Evolutionary conservation across 179 eudicot species (phyloP).

Genomic region (Actinidia chinensis): DNA sequence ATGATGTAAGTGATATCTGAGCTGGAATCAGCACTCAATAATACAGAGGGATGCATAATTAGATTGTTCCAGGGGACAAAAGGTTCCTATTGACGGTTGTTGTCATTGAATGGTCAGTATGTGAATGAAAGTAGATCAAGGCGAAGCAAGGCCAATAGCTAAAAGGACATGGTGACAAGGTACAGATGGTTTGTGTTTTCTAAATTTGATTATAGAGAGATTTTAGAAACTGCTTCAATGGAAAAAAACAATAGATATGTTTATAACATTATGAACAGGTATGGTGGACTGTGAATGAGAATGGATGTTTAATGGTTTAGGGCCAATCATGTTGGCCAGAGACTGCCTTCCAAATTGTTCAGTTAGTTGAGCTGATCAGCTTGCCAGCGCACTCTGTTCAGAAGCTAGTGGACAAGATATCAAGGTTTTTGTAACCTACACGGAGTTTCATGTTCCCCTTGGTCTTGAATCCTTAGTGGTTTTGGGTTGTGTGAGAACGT

Average conservation of each 20-base stretch:
- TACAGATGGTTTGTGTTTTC: slow-evolving; percentile 22
- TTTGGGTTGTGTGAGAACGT: background rate
- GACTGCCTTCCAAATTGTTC: slow-evolving; percentile 95
- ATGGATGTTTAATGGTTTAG: slow-evolving; percentile 75
- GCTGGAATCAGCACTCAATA: slow-evolving; percentile 72
- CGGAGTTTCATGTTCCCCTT: slow-evolving; percentile 49
- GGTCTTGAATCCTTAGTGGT: too few relatives aligned
- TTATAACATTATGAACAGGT: slow-evolving; percentile 47
- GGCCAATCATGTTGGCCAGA: slow-evolving; percentile 94
- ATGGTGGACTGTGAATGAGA: slow-evolving; percentile 82
- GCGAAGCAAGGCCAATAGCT: slow-evolving; percentile 86
- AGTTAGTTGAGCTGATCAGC: slow-evolving; percentile 93
- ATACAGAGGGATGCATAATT: slow-evolving; percentile 73
- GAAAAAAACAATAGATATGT: background rate
- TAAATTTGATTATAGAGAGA: background rate
- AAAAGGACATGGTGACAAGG: slow-evolving; percentile 88
- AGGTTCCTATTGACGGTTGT: slow-evolving; percentile 91
- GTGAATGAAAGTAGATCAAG: slow-evolving; percentile 97
- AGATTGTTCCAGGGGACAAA: slow-evolving; percentile 92
- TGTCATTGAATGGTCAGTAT: slow-evolving; percentile 76
- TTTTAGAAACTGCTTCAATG: background rate
- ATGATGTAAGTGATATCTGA: slow-evolving; percentile 70
- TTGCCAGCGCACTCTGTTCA: slow-evolving; percentile 97
- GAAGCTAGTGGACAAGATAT: slow-evolving; percentile 92
- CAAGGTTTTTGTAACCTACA: slow-evolving; percentile 79